phyloP scores from a whole-genome alignment of 805 yeast species.

The Kodamaea sagamina region DNA sequence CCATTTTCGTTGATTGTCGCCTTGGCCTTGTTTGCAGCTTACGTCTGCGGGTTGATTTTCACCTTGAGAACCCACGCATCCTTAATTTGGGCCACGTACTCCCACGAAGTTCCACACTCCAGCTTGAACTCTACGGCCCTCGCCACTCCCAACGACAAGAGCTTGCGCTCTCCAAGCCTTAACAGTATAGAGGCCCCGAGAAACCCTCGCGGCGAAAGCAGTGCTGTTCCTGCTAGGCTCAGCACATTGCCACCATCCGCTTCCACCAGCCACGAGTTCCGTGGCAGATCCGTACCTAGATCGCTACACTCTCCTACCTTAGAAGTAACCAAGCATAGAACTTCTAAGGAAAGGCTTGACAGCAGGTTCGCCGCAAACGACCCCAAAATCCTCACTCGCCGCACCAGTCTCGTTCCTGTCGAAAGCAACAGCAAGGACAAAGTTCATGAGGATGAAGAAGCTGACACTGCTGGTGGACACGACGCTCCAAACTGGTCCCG shows the following conservation, averaged over 20 bases:
- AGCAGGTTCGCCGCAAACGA: background rate
- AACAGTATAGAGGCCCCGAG: conserved; percentile 29
- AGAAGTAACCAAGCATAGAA: conserved; percentile 21
- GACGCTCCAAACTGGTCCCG: conserved; percentile 98
- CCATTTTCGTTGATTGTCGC: conserved; percentile 88
- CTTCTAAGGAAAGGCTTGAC: conserved; percentile 2
- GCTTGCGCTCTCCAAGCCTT: conserved; percentile 41
- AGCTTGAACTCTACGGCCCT: conserved; percentile 12
- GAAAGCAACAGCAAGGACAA: conserved; percentile 2
- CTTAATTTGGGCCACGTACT: conserved; percentile 78
- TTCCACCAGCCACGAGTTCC: conserved; percentile 3
- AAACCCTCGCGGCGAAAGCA: conserved; percentile 14
- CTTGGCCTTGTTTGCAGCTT: conserved; percentile 74
- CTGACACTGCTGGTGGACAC: conserved; percentile 64
- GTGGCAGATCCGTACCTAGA: conserved; percentile 8
- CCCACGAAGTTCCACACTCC: conserved; percentile 30
- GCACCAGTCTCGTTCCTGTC: conserved; percentile 5
- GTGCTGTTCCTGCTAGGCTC: conserved; percentile 16
- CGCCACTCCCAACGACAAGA: conserved; percentile 16
- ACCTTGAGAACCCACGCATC: conserved; percentile 96
- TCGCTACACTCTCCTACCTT: conserved; percentile 21
- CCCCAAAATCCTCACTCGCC: conserved; percentile 5
- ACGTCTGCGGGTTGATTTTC: conserved; percentile 85
- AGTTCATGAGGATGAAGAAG: conserved; percentile 22
- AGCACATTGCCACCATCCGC: background rate